Evolutionary conservation across 371 early-diverging fungal genomes (phyloP), one percentile per base, ranked within the genome.

Genomic region (Actinomucor elegans): DNA sequence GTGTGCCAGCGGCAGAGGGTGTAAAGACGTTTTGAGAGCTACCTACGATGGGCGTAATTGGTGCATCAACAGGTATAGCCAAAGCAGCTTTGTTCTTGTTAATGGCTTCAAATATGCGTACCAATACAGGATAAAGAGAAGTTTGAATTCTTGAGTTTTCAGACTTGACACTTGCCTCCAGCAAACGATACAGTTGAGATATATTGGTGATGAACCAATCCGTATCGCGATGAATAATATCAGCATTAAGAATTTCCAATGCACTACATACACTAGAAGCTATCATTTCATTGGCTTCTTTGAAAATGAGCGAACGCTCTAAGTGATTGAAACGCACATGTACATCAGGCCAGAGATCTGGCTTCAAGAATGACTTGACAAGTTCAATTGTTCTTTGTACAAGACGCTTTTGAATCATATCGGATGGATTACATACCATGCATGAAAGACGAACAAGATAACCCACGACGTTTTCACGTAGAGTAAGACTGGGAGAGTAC

Each of bases 381-480:
- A 90, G 53, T 12, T 83, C 85, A 5, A 90, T 56, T 3, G 84
- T 81, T 10, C 88, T 83, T 31, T 75, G 79, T 0, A 86, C 73
- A 6, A 89, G 64, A 63, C 58, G 72, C 63, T 69, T 79, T 69
- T 61, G 75, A 17, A 49, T 69, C 48, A 44, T 37, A 44, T 79
- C 79, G 0, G 66, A 47, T 21, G 85, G 81, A 20, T 87, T 91
- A 45, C 59, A 71, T 24, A 84, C 61, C 5, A 77, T 76, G 38
- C 87, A 86, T 3, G 87, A 83, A 53, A 94, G 84, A 10, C 92
- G 84, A 12, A 88, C 83, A 24, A 92, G 57, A 52, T 84, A 92
- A 14, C 79, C 83, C 10, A 91, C 61, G 8, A 89, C 66, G 14
- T 77, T 81, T 57, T 93, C 93, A 3, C 86, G 78, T 18, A 88